These are phyloP conservation scores for Pouteria glomerata DNA, from an alignment of 148 eudicot species.

Conservation along the genomic window DNA sequence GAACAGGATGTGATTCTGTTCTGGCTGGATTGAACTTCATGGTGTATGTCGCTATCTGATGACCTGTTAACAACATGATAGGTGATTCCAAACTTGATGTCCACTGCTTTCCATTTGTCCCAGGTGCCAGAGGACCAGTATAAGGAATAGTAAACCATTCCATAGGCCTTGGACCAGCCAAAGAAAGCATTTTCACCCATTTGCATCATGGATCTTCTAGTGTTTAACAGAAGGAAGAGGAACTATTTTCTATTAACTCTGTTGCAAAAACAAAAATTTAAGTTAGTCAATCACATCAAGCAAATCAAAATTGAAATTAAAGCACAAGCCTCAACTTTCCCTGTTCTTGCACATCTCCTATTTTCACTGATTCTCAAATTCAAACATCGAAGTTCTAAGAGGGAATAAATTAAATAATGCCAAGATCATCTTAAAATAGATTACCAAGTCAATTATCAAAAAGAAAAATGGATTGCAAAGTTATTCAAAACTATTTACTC, in stretches of 20 bases:
- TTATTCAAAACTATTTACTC: no score
- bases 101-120: constrained; percentile 74
- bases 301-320: not conserved
- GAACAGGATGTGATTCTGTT: constrained; percentile 86
- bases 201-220: constrained; percentile 52
- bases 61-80: constrained; percentile 83
- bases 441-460: no score
- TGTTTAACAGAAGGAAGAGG: not conserved
- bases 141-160: constrained; percentile 62
- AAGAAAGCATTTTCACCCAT: constrained; percentile 68
- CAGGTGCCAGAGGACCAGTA: constrained; percentile 49
- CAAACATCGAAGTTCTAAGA: no score
- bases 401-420: no score
- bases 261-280: not conserved
- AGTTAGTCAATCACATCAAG: not conserved
- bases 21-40: constrained; percentile 95
- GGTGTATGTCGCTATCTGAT: constrained; percentile 83
- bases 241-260: not conserved
- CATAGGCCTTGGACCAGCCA: constrained; percentile 77
- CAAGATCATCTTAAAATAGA: no score
- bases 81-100: constrained; percentile 92
- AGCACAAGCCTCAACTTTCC: not conserved
- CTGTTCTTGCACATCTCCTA: no score
- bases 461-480: no score
- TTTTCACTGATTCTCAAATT: no score